Conservation (phyloP, 129 eudicot genomes). For the Lactuca sativa region DNA sequence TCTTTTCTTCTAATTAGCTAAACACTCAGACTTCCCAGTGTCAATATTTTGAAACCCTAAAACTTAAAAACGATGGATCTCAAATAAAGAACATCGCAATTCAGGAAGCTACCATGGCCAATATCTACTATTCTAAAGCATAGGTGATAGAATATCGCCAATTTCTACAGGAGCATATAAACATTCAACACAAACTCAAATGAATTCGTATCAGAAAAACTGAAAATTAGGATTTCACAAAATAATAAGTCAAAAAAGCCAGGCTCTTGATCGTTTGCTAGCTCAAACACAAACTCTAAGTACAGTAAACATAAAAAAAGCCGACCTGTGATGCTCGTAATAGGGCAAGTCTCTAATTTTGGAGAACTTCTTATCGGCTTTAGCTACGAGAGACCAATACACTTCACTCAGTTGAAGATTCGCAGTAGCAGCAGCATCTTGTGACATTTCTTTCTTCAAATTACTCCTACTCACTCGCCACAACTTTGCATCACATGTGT, state of each 20-base stretch:
- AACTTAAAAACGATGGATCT: not conserved
- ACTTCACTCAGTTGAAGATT: conserved; percentile 52
- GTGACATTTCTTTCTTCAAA: conserved; percentile 39
- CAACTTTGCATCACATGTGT: not conserved
- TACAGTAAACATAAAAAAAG: not conserved
- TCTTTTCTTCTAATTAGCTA: not conserved
- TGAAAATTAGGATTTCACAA: not conserved
- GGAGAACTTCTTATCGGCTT: conserved; percentile 76
- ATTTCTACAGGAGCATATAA: not conserved
- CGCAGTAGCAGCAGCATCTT: conserved; percentile 17
- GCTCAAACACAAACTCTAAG: not conserved
- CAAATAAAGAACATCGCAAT: not conserved
- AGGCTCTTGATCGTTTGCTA: not conserved
- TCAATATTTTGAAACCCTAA: not conserved
- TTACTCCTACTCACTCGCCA: not conserved
- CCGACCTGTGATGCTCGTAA: conserved; percentile 62
- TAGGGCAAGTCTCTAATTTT: conserved; percentile 83
- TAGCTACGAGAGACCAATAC: conserved; percentile 67
- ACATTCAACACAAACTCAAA: not conserved
- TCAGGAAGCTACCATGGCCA: not conserved
- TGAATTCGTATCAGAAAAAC: not conserved
- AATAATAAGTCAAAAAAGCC: not conserved
- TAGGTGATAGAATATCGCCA: not conserved
- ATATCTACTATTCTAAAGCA: not conserved
- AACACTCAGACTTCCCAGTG: not conserved